Percentiles rank a stretch among this genome's conserved stretches.
Conservation (phyloP, 1,139 yeast species). For the Candida tetrigidarum region DNA sequence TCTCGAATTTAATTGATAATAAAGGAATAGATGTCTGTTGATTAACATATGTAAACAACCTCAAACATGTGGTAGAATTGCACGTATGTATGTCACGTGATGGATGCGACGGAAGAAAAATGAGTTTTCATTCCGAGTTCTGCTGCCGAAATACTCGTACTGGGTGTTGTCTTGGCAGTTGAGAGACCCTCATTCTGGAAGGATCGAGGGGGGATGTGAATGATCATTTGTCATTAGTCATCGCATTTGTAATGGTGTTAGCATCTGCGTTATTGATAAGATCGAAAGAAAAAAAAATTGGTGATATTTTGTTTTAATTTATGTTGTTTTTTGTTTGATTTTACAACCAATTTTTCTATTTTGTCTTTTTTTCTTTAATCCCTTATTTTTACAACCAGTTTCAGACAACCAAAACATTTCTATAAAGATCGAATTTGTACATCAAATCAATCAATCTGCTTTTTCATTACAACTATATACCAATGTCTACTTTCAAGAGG, state of each 20-base stretch:
- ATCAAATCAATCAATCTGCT: background rate
- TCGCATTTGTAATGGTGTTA: background rate
- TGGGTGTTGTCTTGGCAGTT: constrained; percentile 1
- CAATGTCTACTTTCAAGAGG: constrained; percentile 16
- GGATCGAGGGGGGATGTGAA: background rate
- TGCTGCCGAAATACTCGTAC: no score
- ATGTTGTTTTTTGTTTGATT: background rate
- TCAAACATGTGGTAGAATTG: no score
- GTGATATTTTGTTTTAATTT: background rate
- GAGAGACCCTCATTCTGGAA: background rate
- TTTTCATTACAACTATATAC: background rate
- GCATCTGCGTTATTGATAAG: background rate
- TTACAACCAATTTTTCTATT: constrained; percentile 1
- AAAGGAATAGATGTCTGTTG: no score
- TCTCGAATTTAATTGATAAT: no score
- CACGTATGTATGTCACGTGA: no score
- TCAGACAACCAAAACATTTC: constrained; percentile 1
- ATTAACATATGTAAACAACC: no score
- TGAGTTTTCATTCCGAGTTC: no score
- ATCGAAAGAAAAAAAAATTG: background rate
- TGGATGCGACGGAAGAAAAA: no score
- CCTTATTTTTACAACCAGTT: constrained; percentile 12
- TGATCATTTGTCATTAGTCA: background rate
- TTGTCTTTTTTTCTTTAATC: background rate
- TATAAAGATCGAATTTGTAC: no score